Evolutionary conservation across 768 basidiomycete genomes (phyloP).

Genomic region (Serendipita vermifera): DNA sequence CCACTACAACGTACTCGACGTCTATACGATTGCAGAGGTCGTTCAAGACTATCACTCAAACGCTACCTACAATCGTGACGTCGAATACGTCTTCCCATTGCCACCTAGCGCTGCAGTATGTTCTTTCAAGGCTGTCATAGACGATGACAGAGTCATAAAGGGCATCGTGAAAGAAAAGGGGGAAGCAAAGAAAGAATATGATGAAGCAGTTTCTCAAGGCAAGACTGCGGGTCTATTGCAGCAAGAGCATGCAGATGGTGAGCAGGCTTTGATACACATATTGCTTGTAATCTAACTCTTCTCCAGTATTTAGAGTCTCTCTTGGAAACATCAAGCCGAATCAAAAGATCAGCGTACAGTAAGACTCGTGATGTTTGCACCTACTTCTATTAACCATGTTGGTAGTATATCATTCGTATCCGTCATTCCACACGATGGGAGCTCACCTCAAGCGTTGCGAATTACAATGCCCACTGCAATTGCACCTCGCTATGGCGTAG

Average conservation of each 20-base stretch:
- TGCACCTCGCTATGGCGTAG: slow-evolving; percentile 12
- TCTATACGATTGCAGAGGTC: slow-evolving; percentile 2
- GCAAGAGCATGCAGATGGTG: slow-evolving; percentile 10
- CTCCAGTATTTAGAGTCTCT: slow-evolving; percentile 10
- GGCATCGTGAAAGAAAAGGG: slow-evolving; percentile 25
- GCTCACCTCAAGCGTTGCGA: slow-evolving; percentile 26
- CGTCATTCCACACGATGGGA: slow-evolving; percentile 9
- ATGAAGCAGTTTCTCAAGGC: slow-evolving; percentile 13
- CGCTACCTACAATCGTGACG: slow-evolving; percentile 1
- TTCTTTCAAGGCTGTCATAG: slow-evolving; percentile 37
- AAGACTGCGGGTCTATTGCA: slow-evolving; percentile 14
- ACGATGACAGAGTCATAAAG: slow-evolving; percentile 31
- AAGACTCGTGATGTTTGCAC: not conserved
- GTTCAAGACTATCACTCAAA: slow-evolving; percentile 7
- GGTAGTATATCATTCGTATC: slow-evolving; percentile 12
- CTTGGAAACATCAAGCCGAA: slow-evolving; percentile 9
- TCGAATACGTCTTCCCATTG: slow-evolving; percentile 44
- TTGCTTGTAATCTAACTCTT: not conserved
- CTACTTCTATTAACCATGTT: not conserved
- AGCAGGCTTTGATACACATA: not conserved
- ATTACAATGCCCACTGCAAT: slow-evolving; percentile 13
- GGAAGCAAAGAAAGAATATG: slow-evolving; percentile 12
- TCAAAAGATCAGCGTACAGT: slow-evolving; percentile 11
- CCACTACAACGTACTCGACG: not conserved
- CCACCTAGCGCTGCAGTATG: slow-evolving; percentile 44